Evolutionary conservation across 306 rosid genomes (phyloP).

Genomic region (Casuarina cunninghamiana): DNA sequence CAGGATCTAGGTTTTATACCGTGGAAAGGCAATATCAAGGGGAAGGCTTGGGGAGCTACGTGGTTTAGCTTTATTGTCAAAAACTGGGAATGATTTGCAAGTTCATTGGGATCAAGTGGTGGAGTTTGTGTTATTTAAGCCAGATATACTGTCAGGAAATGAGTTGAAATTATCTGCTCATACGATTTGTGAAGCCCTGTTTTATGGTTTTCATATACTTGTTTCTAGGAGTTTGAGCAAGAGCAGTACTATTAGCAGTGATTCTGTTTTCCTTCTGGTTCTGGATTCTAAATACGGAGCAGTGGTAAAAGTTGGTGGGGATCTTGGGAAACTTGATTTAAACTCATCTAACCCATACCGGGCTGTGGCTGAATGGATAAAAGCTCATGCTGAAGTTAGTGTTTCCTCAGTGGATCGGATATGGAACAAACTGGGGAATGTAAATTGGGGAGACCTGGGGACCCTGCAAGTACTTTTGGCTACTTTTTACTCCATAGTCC

Average conservation of each 20-base stretch:
- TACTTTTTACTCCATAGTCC: conserved; percentile 76
- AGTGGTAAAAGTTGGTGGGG: conserved; percentile 78
- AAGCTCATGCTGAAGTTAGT: conserved; percentile 56
- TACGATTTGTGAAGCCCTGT: conserved; percentile 77
- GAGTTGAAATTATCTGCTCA: conserved; percentile 48
- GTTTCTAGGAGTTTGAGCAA: conserved; percentile 75
- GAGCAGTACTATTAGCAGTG: conserved; percentile 50
- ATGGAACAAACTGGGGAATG: conserved; percentile 91
- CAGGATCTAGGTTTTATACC: conserved; percentile 73
- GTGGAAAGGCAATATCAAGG: conserved; percentile 82
- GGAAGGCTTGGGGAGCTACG: conserved; percentile 63
- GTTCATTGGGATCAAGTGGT: conserved; percentile 82
- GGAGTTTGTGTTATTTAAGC: conserved; percentile 69
- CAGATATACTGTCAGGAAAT: conserved; percentile 55
- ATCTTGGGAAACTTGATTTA: conserved; percentile 71
- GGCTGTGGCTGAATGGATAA: conserved; percentile 79
- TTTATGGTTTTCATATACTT: conserved; percentile 89
- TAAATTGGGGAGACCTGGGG: conserved; percentile 89
- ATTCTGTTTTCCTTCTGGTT: conserved; percentile 68
- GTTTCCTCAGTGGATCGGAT: conserved; percentile 69
- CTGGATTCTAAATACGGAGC: conserved; percentile 74
- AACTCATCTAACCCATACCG: conserved; percentile 66
- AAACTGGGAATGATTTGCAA: conserved; percentile 49
- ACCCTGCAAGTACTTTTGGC: conserved; percentile 80
- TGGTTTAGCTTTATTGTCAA: conserved; percentile 76